Evolutionary conservation across 2,329 filamentous ascomycete genomes (phyloP).

Genomic region (Penicillium sp.): DNA sequence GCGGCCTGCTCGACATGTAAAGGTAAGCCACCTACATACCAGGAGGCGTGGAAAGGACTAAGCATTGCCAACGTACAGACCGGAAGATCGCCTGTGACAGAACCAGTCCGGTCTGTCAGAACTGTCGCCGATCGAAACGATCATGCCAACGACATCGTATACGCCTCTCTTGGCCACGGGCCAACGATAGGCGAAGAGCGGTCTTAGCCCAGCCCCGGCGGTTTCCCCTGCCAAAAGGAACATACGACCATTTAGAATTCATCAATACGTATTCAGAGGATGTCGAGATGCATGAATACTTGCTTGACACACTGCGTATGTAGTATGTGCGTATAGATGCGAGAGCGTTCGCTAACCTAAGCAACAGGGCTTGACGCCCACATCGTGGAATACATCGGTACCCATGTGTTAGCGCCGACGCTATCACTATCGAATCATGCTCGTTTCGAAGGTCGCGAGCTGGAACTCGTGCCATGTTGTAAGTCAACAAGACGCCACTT

Average conservation of each 20-base stretch:
- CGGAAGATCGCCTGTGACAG: conserved; percentile 10
- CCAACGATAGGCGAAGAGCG: conserved; percentile 2
- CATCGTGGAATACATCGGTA: background rate
- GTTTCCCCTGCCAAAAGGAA: background rate
- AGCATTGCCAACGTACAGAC: background rate
- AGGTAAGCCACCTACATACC: no score
- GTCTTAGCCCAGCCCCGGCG: background rate
- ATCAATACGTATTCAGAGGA: background rate
- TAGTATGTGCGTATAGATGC: no score
- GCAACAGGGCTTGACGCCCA: no score
- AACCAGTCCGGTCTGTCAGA: background rate
- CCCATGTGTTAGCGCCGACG: background rate
- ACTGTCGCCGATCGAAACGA: conserved; percentile 4
- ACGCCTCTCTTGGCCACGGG: conserved; percentile 1
- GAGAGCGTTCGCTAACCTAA: no score
- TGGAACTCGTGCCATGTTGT: conserved; percentile 6
- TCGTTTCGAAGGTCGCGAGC: background rate
- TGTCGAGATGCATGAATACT: background rate
- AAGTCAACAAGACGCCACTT: background rate
- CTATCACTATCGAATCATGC: background rate
- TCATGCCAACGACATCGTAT: conserved; percentile 1
- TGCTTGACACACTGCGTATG: background rate
- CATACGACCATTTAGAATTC: background rate
- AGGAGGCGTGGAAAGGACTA: no score
- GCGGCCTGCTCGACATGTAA: no score